These are phyloP conservation scores for Raphanus raphanistrum DNA, from an alignment of 345 rosid genomes.

Conservation along the genomic window DNA sequence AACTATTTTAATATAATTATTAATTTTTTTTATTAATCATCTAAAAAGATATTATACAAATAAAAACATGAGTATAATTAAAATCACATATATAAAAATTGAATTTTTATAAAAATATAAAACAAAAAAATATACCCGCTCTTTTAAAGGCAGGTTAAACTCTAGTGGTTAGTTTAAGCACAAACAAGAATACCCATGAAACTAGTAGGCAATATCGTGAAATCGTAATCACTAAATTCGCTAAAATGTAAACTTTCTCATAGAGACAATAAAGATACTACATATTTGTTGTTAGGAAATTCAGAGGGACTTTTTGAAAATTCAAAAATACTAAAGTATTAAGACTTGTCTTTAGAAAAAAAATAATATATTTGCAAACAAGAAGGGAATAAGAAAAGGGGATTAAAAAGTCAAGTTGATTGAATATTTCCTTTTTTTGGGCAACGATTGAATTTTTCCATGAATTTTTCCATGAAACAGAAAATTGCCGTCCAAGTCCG, in stretches of 20 bases:
- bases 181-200: background rate
- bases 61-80: too few relatives aligned
- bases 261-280: background rate
- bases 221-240: background rate
- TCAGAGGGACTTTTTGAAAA: background rate
- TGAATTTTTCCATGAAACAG: slow-evolving; percentile 5
- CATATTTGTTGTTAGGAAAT: background rate
- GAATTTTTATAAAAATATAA: too few relatives aligned
- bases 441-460: too few relatives aligned
- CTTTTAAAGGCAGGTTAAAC: too few relatives aligned
- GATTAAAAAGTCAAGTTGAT: slow-evolving; percentile 25
- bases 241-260: slow-evolving; percentile 10
- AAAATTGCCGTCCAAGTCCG: slow-evolving; percentile 19
- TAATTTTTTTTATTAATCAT: too few relatives aligned
- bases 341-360: background rate
- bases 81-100: too few relatives aligned
- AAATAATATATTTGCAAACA: background rate
- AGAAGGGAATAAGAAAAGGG: background rate
- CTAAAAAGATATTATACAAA: too few relatives aligned
- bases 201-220: background rate
- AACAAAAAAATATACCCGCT: too few relatives aligned
- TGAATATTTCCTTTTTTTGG: background rate
- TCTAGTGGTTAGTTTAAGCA: background rate
- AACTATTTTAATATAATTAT: too few relatives aligned
- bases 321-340: background rate